Base-by-base conservation (phyloP, 306 rosid species). In the Begonia peltatifolia region DNA sequence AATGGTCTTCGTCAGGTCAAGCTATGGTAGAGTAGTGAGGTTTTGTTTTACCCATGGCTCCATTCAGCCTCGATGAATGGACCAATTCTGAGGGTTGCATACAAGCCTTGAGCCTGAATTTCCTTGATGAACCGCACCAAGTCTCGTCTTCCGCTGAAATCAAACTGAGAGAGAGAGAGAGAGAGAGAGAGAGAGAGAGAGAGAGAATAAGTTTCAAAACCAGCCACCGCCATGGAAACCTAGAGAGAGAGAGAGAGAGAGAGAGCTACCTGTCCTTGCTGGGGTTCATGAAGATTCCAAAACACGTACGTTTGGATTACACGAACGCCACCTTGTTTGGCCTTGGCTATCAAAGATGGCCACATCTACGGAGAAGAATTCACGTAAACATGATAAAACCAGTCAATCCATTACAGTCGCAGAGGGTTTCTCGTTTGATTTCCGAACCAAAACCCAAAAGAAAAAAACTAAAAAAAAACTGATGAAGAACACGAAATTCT, bases 241-340 rank as follows among this genome's bases (percentile, higher is more conserved):
- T 20, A 14, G 30, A 38, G 15, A 41, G 57, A 48, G 41, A 49
- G 43, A 42, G 30, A 49, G 41, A 43, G 35, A 8, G 46, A 56
- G 38, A 41, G 54, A n/a, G 23, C 41, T 41, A 79, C 97, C 78
- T 71, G 72, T 58, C 80, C 95, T 67, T 67, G 73, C 50, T 52
- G 73, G 63, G 85, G 90, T 55, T 89, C 97, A 22, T 89, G 94
- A 65, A 85, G 77, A 75, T 89, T 83, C 97, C 97, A 85, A 68
- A 89, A 89, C 47, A 85, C 95, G 17, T 85, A 80, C 36, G 95
- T 89, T 68, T 85, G 82, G 60, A 89, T 82, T 42, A 72, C 95
- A 58, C 82, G 83, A 58, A 89, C 30, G 43, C 95, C 95, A 9
- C 97, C 97, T 63, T 69, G 72, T 65, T 72, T 85, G 47, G 95